Base-by-base conservation (phyloP, 31 red algal species). In the Asparagopsis taxiformis region DNA sequence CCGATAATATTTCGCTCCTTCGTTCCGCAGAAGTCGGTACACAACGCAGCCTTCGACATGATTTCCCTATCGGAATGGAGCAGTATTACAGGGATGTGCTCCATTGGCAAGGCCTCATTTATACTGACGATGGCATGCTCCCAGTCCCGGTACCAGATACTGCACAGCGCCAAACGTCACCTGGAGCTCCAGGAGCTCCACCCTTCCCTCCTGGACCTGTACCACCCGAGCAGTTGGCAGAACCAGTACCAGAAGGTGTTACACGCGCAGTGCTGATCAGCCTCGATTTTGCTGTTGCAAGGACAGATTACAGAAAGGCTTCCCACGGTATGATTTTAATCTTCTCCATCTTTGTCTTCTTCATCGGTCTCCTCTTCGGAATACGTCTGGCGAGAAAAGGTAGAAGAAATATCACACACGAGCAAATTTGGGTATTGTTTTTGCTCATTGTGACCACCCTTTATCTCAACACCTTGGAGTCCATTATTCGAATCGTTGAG, bases 341-440 rank as follows among this genome's bases (percentile, higher is more conserved):
- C 4, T 26, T 68, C 36, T 50, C 2, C 34, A 1, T 77, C 20
- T 67, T 75, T 52, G 58, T 78, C 22, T 74, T 77, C 15, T 15
- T 78, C 0, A 35, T 91, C 2, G 34, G 55, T 29, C 46, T 88
- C 3, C 22, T 68, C 20, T 80, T 53, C 46, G 55, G 26, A 13
- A 44, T 83, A 23, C 79, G 82, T 13, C 3, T 88, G 2, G 49
- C 69, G 22, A 50, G 60, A 10, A 17, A 56, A 39, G 68, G 70
- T 13, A 56, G 55, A 19, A 44, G 70, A 31, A 62, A 35, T 6
- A 72, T 57, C 24, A 76, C 80, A 10, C 81, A 84, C 36, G 90
- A 93, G 64, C 82, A 87, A 54, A 19, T 93, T 2, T 93, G 90
- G 90, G 90, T 93, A 15, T 52, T 93, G 24, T 1, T 78, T 16